Evolutionary conservation across 495 filamentous ascomycete species (phyloP).

Genomic region (Cercophora samala): DNA sequence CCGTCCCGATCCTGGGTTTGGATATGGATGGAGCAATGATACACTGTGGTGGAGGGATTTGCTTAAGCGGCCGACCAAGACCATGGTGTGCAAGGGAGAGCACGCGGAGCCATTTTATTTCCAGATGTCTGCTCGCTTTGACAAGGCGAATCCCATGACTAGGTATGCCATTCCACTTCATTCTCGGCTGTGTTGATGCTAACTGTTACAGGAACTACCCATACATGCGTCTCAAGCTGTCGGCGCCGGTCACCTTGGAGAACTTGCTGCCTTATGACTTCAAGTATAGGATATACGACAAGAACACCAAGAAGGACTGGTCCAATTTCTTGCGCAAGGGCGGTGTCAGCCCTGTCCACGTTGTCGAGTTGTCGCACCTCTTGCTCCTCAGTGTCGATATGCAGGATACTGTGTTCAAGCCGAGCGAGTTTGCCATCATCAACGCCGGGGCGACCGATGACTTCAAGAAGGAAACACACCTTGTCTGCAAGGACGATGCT

Average conservation of each 20-base stretch:
- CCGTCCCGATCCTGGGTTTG: constrained; percentile 93
- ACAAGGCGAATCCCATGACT: constrained; percentile 75
- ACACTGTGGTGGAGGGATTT: constrained; percentile 89
- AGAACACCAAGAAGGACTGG: constrained; percentile 97
- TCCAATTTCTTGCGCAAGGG: constrained; percentile 96
- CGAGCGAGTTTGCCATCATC: constrained; percentile 94
- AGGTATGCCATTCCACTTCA: constrained; percentile 40
- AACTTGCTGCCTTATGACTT: constrained; percentile 96
- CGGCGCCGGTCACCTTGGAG: constrained; percentile 88
- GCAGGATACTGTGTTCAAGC: constrained; percentile 91
- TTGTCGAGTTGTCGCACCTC: constrained; percentile 91
- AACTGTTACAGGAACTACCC: constrained; percentile 68
- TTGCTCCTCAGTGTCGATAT: constrained; percentile 89
- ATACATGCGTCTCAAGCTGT: constrained; percentile 88
- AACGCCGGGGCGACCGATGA: constrained; percentile 86
- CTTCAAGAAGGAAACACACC: constrained; percentile 73
- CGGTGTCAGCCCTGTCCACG: constrained; percentile 93
- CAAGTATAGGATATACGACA: constrained; percentile 98
- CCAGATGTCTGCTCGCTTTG: constrained; percentile 81
- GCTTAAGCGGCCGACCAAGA: constrained; percentile 74
- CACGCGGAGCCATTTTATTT: constrained; percentile 89
- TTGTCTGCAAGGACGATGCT: constrained; percentile 80
- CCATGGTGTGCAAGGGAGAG: constrained; percentile 82
- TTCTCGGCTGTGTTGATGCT: too few relatives aligned
- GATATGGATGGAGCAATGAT: constrained; percentile 90